A percentile compares a stretch with the other conserved stretches of the same genome.
Evolutionary conservation across 1,284 basidiomycete genomes (phyloP).

Genomic region (Chondrostereum purpureum): DNA sequence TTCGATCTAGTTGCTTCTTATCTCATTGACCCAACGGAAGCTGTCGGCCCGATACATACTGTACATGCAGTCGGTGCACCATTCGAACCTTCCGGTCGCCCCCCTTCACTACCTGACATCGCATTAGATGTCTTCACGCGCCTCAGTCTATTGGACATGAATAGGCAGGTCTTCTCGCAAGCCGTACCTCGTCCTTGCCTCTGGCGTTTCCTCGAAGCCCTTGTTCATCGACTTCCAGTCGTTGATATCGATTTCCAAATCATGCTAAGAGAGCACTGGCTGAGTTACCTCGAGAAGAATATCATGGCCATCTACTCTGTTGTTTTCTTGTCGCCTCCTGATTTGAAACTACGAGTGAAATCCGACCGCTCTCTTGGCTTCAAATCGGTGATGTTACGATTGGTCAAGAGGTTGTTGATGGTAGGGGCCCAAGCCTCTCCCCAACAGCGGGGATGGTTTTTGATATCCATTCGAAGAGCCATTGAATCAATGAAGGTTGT

Average conservation of each 20-base stretch:
- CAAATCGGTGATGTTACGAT: constrained; percentile 55
- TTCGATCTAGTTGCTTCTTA: constrained; percentile 73
- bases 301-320: constrained; percentile 82
- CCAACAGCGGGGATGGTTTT: constrained; percentile 50
- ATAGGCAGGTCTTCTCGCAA: constrained; percentile 67
- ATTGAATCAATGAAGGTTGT: constrained; percentile 82
- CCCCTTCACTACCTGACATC: constrained; percentile 61
- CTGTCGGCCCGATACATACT: constrained; percentile 55
- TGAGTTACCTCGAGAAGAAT: constrained; percentile 75
- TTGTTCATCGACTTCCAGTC: constrained; percentile 81
- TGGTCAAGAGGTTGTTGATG: constrained; percentile 53
- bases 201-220: constrained; percentile 57
- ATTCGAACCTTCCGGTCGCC: constrained; percentile 36
- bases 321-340: constrained; percentile 75
- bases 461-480: constrained; percentile 65
- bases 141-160: constrained; percentile 71
- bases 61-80: constrained; percentile 44
- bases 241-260: constrained; percentile 72
- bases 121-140: constrained; percentile 83
- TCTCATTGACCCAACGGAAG: constrained; percentile 63
- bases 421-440: constrained; percentile 30
- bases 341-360: constrained; percentile 67
- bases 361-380: constrained; percentile 51
- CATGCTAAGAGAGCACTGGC: constrained; percentile 58
- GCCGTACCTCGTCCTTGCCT: constrained; percentile 54